Base-by-base conservation (phyloP, 768 basidiomycete genomes). In the Lentinula aciculospora region DNA sequence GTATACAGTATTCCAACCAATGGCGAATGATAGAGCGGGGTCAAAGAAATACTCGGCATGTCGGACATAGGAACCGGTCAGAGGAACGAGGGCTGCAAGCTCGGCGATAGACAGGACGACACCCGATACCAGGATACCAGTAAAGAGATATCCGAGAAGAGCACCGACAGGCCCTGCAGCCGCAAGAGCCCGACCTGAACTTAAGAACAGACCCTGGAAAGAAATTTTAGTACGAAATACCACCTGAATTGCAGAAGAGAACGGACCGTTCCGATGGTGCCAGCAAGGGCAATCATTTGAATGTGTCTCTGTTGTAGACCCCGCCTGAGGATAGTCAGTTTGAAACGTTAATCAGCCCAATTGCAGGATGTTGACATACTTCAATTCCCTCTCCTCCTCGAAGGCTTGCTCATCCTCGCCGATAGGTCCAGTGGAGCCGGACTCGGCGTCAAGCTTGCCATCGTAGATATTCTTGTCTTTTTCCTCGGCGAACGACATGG, bases 41-140 rank as follows among this genome's bases (percentile, higher is more conserved):
- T 85, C 83, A 28, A 85, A 69, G 67, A 80, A 82, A 47, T 79
- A 73, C 21, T 72, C 76, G 4, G 81, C 78, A 51, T 81, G 77
- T 34, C 76, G 71, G n/a, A 78, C 77, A 62, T 77, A 73, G 42
- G 83, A 84, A 34, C 85, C 86, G 27, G 80, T 72, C 8, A 68
- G 61, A 56, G 49, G 61, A 47, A 63, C 44, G 55, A 13, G 46
- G 19, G 64, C 59, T 50, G 65, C 67, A 70, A 75, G 68, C 61
- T 77, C 76, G 7, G 73, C 76, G 12, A 77, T 66, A 4, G 73
- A 73, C 49, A 70, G 63, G 48, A 72, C 67, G 29, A 73, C 64
- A 58, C 64, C 68, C 49, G 67, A 68, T 23, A 71, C 67, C 37
- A 76, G 65, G 1, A 65, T 66, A 59, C 81, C 73, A 63, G 76